Evolutionary conservation across 129 eudicot genomes (phyloP).

Genomic region (Oenanthe sinensis): DNA sequence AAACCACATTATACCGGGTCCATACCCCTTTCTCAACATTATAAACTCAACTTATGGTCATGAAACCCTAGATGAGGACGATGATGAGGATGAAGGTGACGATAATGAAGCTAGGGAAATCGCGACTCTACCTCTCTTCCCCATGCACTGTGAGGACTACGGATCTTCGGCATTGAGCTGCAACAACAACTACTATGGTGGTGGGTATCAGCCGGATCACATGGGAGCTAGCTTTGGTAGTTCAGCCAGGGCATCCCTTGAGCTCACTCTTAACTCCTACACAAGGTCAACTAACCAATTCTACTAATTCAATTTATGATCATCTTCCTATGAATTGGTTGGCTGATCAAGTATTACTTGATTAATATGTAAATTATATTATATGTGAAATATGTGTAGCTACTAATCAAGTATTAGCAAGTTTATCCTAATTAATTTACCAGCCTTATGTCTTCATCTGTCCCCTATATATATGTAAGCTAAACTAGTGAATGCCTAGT

Average conservation of each 20-base stretch:
- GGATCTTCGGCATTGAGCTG: not conserved
- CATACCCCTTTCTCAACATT: slow-evolving; percentile 36
- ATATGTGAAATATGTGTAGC: not conserved
- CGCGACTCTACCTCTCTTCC: slow-evolving; percentile 87
- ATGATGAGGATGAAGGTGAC: slow-evolving; percentile 21
- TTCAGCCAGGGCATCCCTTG: slow-evolving; percentile 50
- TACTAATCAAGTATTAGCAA: not conserved
- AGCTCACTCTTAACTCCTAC: slow-evolving; percentile 71
- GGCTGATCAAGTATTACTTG: not conserved
- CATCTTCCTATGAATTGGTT: not conserved
- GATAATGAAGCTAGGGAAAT: slow-evolving; percentile 30
- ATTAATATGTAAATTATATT: not conserved
- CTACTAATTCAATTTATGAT: not conserved
- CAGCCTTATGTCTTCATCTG: not conserved
- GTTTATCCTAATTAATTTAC: not conserved
- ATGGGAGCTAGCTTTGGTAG: slow-evolving; percentile 15
- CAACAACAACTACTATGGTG: slow-evolving; percentile 22
- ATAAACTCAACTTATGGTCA: slow-evolving; percentile 21
- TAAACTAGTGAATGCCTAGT: too few species aligned
- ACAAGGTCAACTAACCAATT: slow-evolving; percentile 14
- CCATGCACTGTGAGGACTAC: slow-evolving; percentile 40
- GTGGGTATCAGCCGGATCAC: slow-evolving; percentile 29
- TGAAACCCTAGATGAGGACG: slow-evolving; percentile 24
- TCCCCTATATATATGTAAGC: not conserved
- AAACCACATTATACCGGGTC: slow-evolving; percentile 22